A percentile compares a stretch with the other conserved stretches of the same genome.
These are phyloP conservation scores for Rubroshorea leprosula DNA, from an alignment of 345 rosid genomes.

Conservation along the genomic window DNA sequence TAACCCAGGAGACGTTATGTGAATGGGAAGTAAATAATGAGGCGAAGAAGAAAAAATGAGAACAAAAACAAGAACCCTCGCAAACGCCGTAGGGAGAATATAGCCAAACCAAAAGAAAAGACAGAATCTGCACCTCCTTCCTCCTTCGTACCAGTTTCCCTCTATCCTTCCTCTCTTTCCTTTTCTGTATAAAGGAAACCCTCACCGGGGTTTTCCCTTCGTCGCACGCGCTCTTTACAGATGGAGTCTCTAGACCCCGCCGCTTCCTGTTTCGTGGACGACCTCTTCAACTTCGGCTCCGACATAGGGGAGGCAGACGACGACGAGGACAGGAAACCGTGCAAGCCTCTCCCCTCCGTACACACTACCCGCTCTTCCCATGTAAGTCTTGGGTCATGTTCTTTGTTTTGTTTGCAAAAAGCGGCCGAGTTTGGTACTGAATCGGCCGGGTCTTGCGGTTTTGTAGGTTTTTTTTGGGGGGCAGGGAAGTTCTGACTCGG, in stretches of 20 bases:
- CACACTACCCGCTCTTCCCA: conserved; percentile 14
- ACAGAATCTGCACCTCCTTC: too few relatives aligned
- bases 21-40: too few relatives aligned
- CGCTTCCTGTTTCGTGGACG: conserved; percentile 32
- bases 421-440: conserved; percentile 24
- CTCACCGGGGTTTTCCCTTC: neutral
- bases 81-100: too few relatives aligned
- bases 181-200: neutral
- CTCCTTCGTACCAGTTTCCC: neutral
- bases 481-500: conserved; percentile 9
- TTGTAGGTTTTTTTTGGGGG: conserved; percentile 14
- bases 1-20: too few relatives aligned
- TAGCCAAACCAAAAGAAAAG: too few relatives aligned
- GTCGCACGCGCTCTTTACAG: neutral
- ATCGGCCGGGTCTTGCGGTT: conserved; percentile 21
- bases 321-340: conserved; percentile 25
- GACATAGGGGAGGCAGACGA: conserved; percentile 38
- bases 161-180: neutral
- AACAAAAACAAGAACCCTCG: too few relatives aligned
- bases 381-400: conserved; percentile 27
- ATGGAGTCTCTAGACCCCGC: conserved; percentile 35
- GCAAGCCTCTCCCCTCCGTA: conserved; percentile 18
- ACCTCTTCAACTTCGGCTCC: conserved; percentile 37
- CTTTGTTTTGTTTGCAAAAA: neutral
- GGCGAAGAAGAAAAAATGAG: too few relatives aligned